Conservation (phyloP, 129 eudicot species). For the Flaveria trinervia region DNA sequence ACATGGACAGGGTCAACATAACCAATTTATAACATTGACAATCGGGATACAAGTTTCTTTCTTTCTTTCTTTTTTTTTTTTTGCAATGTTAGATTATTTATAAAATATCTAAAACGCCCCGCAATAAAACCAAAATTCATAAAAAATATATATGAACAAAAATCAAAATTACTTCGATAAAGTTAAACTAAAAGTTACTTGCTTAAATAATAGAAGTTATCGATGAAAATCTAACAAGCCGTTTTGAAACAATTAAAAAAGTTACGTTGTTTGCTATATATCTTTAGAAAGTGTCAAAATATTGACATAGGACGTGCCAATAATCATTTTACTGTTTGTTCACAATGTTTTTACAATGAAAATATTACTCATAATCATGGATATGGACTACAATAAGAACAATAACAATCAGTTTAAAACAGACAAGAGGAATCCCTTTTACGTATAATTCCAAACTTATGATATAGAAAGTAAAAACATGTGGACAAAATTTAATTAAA, state of each 20-base stretch:
- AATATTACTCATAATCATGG: neutral
- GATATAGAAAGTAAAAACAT: conserved; percentile 27
- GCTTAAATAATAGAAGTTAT: neutral
- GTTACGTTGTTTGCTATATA: neutral
- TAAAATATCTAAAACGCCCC: neutral
- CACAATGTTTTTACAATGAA: neutral
- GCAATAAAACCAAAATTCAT: too few species aligned
- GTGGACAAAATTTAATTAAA: conserved; percentile 19
- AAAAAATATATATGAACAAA: neutral
- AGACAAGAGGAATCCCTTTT: conserved; percentile 21
- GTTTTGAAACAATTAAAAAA: neutral
- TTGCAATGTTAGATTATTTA: neutral
- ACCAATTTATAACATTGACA: neutral
- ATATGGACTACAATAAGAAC: neutral
- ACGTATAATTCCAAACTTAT: conserved; percentile 2
- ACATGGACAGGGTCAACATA: conserved; percentile 1
- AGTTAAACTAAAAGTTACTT: neutral
- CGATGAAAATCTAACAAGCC: neutral
- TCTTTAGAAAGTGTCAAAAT: neutral
- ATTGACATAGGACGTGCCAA: neutral
- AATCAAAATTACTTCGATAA: neutral
- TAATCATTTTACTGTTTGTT: neutral
- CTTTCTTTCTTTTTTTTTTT: too few species aligned
- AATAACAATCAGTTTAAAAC: conserved; percentile 2
- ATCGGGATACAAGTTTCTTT: neutral